These are phyloP conservation scores for Crithidia expoeki DNA, from an alignment of 208 protist species.

Conservation along the genomic window DNA sequence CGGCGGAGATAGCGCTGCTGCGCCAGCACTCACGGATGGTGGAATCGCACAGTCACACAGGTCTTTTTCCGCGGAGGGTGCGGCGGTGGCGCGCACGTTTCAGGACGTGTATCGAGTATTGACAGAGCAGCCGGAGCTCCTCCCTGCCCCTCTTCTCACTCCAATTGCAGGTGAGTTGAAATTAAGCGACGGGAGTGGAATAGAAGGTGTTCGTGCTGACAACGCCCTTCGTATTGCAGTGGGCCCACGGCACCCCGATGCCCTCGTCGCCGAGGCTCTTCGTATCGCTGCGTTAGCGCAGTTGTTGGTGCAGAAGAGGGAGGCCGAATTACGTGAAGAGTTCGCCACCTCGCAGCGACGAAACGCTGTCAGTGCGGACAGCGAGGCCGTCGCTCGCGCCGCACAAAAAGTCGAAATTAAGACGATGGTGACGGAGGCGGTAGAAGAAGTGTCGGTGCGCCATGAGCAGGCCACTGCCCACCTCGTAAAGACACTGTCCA, in stretches of 20 bases:
- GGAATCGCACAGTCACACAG: too few relatives aligned
- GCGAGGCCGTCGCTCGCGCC: slow-evolving; percentile 28
- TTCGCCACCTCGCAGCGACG: slow-evolving; percentile 20
- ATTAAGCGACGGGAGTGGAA: not conserved
- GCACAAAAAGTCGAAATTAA: slow-evolving; percentile 49
- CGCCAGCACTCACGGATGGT: too few relatives aligned
- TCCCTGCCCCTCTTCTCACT: not conserved
- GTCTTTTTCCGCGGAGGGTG: slow-evolving; percentile 8
- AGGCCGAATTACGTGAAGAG: slow-evolving; percentile 30
- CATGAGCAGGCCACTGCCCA: slow-evolving; percentile 73
- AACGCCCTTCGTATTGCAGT: too few relatives aligned
- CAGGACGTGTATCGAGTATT: slow-evolving; percentile 29
- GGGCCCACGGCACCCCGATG: slow-evolving; percentile 17
- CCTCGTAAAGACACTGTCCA: slow-evolving; percentile 60
- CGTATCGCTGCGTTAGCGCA: slow-evolving; percentile 29
- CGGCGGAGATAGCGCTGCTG: too few relatives aligned
- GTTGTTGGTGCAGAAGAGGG: slow-evolving; percentile 22
- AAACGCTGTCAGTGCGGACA: slow-evolving; percentile 19
- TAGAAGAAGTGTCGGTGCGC: slow-evolving; percentile 64
- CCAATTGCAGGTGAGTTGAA: not conserved
- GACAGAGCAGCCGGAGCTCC: slow-evolving; percentile 17
- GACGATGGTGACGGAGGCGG: slow-evolving; percentile 52
- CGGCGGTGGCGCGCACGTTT: slow-evolving; percentile 15
- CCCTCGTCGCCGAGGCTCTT: slow-evolving; percentile 19
- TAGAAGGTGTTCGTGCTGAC: too few relatives aligned